These are phyloP conservation scores for Fusarium gaditjirri DNA, from an alignment of 2,329 filamentous ascomycete species.

Conservation along the genomic window DNA sequence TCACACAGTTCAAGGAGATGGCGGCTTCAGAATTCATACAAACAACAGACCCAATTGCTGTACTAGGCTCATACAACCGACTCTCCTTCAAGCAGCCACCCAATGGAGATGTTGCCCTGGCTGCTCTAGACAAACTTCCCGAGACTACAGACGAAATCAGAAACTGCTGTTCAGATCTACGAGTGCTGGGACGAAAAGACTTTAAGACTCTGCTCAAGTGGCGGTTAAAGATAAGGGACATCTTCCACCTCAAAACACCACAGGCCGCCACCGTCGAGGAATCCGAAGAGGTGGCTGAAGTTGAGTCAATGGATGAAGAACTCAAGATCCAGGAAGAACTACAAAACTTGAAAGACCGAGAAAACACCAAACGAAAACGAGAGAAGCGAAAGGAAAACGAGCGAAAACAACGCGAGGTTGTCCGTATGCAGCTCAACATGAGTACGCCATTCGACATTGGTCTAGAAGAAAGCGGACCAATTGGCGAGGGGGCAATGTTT, in stretches of 20 bases:
- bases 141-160: constrained; percentile 88
- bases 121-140: constrained; percentile 84
- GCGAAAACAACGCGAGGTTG: constrained; percentile 90
- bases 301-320: constrained; percentile 95
- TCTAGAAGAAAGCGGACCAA: constrained; percentile 83
- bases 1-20: constrained; percentile 89
- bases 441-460: constrained; percentile 95
- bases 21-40: constrained; percentile 94
- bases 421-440: constrained; percentile 99
- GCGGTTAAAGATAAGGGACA: constrained; percentile 88
- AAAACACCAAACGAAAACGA: constrained; percentile 80
- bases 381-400: constrained; percentile 91
- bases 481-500: constrained; percentile 87
- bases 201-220: constrained; percentile 91
- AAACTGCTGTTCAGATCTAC: constrained; percentile 82
- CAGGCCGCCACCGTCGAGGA: constrained; percentile 64
- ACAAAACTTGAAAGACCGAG: constrained; percentile 82
- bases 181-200: constrained; percentile 91
- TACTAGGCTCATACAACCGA: constrained; percentile 86
- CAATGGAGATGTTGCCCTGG: constrained; percentile 86
- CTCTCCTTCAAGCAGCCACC: constrained; percentile 83
- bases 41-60: constrained; percentile 90
- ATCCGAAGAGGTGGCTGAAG: constrained; percentile 78
- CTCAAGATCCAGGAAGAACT: constrained; percentile 89
- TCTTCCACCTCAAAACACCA: constrained; percentile 80